phyloP scores from a whole-genome alignment of 2,329 filamentous ascomycete genomes.

The Calonectria hongkongensis region DNA sequence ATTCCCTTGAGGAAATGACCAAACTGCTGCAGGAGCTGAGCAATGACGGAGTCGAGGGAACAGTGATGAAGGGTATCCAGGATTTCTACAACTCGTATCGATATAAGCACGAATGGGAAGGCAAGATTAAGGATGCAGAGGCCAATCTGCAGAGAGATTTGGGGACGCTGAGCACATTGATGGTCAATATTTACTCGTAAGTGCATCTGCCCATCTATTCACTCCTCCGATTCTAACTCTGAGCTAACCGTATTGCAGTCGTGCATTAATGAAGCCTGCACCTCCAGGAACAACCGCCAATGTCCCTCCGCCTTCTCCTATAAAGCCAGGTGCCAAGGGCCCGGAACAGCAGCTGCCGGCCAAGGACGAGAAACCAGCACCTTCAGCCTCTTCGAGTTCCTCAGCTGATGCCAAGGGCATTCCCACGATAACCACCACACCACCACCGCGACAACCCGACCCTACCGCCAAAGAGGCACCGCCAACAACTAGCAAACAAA shows the following conservation, averaged over 20 bases:
- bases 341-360: neutral
- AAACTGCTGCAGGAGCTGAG: constrained; percentile 55
- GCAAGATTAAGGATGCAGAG: constrained; percentile 57
- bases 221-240: neutral
- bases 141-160: constrained; percentile 56
- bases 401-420: neutral
- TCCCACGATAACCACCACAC: constrained; percentile 1
- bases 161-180: constrained; percentile 53
- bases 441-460: neutral
- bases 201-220: constrained; percentile 3
- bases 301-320: constrained; percentile 42
- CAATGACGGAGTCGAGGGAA: constrained; percentile 49
- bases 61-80: constrained; percentile 49
- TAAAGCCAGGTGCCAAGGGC: neutral
- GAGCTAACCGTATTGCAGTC: constrained; percentile 44
- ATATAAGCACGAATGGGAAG: constrained; percentile 58
- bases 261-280: constrained; percentile 56
- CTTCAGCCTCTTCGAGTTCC: neutral
- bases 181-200: constrained; percentile 60
- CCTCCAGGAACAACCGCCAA: constrained; percentile 44
- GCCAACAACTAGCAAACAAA: neutral
- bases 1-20: constrained; percentile 56
- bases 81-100: constrained; percentile 60
- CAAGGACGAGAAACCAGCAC: constrained; percentile 16
- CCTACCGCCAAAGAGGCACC: neutral